Base-by-base conservation (phyloP, 2,329 filamentous ascomycete genomes). In the Phialophora verrucosa region DNA sequence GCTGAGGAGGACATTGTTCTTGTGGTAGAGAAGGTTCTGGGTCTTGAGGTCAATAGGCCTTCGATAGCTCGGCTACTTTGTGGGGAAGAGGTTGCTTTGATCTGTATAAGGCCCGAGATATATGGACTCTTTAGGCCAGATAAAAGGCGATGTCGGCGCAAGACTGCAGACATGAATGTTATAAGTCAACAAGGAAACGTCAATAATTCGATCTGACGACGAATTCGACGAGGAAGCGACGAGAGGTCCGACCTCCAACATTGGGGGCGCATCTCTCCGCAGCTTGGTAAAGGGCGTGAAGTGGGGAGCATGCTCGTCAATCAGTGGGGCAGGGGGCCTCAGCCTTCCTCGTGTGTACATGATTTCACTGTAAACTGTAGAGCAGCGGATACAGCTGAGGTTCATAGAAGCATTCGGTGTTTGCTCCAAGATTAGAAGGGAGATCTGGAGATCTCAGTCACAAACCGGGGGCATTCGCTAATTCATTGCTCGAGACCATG, bases 1-100 rank as follows among this genome's bases (percentile, higher is more conserved):
- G 31, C 20, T 17, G 59, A 44, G 20, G 68, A 65, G 29, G 66
- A 63, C 68, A 70, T 61, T 38, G 14, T 67, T 56, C 68, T 63
- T 62, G 27, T 35, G 32, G 64, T 56, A 8, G 31, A 51, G 54
- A 47, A n/a, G 29, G 20, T 23, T 56, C 44, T 44, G 20, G 59
- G 4, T 29, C 12, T 55, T 55, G 53, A 29, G 29, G 49, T 53
- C 49, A n/a, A 55, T 11, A n/a, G 17, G 29, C 5, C 27, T 35
- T 31, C 17, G 17, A 31, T 17, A 23, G n/a, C 29, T 31, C 25
- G 14, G 29, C 25, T 17, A 14, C 17, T 31, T 25, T 55, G 53
- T 10, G 17, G 29, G 14, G 11, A 5, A 12, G 14, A 8, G 29
- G 17, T 25, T 31, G 53, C 25, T 55, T 20, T 55, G 53, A 8